phyloP scores from a whole-genome alignment of 192 early-diverging fungal species.

The Entophlyctis luteolus region DNA sequence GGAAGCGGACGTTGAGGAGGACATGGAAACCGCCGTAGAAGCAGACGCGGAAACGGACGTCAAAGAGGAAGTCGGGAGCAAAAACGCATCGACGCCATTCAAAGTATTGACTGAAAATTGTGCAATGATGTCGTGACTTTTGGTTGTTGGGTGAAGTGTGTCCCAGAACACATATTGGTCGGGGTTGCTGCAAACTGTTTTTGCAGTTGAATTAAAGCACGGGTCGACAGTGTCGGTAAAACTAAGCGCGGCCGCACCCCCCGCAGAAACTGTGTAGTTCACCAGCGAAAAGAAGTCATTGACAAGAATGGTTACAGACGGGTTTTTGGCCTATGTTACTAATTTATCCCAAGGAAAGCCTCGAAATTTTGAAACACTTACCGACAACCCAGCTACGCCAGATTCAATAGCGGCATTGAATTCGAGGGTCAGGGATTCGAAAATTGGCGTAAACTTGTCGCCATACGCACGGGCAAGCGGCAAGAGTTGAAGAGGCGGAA shows the following conservation, averaged over 20 bases:
- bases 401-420: background rate
- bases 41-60: too few relatives aligned
- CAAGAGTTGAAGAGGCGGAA: background rate
- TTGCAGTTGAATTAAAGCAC: background rate
- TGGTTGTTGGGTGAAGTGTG: slow-evolving; percentile 5
- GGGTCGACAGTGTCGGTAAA: background rate
- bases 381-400: background rate
- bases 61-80: too few relatives aligned
- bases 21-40: too few relatives aligned
- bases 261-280: background rate
- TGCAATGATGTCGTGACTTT: background rate
- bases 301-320: background rate
- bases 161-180: slow-evolving; percentile 6
- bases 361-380: background rate
- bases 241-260: background rate
- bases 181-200: background rate
- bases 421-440: background rate
- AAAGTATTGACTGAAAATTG: slow-evolving; percentile 8
- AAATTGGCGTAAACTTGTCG: background rate
- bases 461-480: background rate
- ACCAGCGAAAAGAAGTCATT: background rate
- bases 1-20: background rate
- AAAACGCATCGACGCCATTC: background rate
- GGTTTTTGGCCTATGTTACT: background rate
- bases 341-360: background rate